phyloP scores from a whole-genome alignment of 345 rosid species.

The Moringa oleifera region DNA sequence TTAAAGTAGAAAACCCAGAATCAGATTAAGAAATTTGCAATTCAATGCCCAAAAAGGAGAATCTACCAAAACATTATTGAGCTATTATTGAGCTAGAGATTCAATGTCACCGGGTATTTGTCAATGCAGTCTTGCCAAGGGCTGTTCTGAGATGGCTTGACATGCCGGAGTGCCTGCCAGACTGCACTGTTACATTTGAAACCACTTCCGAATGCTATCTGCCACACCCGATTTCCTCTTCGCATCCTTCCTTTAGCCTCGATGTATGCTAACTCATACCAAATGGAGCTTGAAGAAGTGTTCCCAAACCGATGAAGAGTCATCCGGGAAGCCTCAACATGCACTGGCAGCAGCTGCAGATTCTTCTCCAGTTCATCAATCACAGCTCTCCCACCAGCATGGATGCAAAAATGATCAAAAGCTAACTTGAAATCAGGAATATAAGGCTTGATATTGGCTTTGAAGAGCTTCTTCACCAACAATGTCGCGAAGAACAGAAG shows the following conservation, averaged over 20 bases:
- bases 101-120: conserved; percentile 35
- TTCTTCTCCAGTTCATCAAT: conserved; percentile 61
- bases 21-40: not conserved
- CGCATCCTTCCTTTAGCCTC: conserved; percentile 49
- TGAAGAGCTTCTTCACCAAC: conserved; percentile 37
- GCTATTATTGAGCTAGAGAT: conserved; percentile 12
- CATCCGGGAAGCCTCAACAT: conserved; percentile 56
- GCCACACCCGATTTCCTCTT: conserved; percentile 42
- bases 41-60: not conserved
- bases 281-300: conserved; percentile 56
- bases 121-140: conserved; percentile 42
- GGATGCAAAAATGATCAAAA: conserved; percentile 47
- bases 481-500: conserved; percentile 44
- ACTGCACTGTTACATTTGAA: conserved; percentile 51
- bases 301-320: conserved; percentile 56
- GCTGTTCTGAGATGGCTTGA: conserved; percentile 27
- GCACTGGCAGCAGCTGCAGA: conserved; percentile 40
- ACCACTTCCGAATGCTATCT: too few relatives aligned
- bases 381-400: conserved; percentile 60
- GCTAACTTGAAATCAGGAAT: conserved; percentile 56
- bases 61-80: too few relatives aligned
- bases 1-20: not conserved
- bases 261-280: conserved; percentile 46
- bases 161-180: conserved; percentile 33
- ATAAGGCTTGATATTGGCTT: conserved; percentile 40